These are phyloP conservation scores for Hyaloperonospora arabidopsidis DNA, from an alignment of 352 stramenopile species.

Conservation along the genomic window DNA sequence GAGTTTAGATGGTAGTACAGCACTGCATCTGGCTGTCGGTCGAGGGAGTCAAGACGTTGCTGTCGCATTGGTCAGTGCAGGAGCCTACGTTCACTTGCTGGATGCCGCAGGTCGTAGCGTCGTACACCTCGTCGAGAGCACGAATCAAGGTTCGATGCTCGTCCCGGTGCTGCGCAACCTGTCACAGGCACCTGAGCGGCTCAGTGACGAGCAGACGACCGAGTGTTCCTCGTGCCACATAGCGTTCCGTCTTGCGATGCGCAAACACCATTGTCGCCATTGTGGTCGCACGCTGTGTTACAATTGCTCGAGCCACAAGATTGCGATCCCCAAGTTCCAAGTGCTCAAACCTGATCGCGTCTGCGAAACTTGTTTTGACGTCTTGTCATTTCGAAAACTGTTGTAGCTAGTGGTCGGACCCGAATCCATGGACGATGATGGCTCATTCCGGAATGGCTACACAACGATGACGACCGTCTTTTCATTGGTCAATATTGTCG, in stretches of 20 bases:
- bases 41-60: slow-evolving; percentile 64
- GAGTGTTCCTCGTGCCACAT: slow-evolving; percentile 73
- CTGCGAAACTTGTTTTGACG: slow-evolving; percentile 80
- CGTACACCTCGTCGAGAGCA: slow-evolving; percentile 76
- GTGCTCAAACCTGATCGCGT: slow-evolving; percentile 58
- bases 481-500: slow-evolving; percentile 21
- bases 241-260: slow-evolving; percentile 72
- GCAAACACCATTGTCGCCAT: slow-evolving; percentile 78
- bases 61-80: slow-evolving; percentile 61
- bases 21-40: slow-evolving; percentile 70
- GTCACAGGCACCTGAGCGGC: slow-evolving; percentile 45
- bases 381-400: slow-evolving; percentile 76
- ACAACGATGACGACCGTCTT: slow-evolving; percentile 1
- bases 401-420: slow-evolving; percentile 27
- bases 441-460: slow-evolving; percentile 15
- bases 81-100: slow-evolving; percentile 68
- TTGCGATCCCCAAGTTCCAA: slow-evolving; percentile 80
- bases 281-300: slow-evolving; percentile 80
- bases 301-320: slow-evolving; percentile 82
- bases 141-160: slow-evolving; percentile 70
- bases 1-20: slow-evolving; percentile 79
- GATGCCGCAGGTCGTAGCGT: slow-evolving; percentile 77
- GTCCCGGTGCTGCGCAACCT: slow-evolving; percentile 79
- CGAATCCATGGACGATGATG: neutral
- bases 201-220: slow-evolving; percentile 57